Evolutionary conservation across 2,329 filamentous ascomycete species (phyloP), one percentile per base, ranked within the genome.

Genomic region (Leptographium flavum): DNA sequence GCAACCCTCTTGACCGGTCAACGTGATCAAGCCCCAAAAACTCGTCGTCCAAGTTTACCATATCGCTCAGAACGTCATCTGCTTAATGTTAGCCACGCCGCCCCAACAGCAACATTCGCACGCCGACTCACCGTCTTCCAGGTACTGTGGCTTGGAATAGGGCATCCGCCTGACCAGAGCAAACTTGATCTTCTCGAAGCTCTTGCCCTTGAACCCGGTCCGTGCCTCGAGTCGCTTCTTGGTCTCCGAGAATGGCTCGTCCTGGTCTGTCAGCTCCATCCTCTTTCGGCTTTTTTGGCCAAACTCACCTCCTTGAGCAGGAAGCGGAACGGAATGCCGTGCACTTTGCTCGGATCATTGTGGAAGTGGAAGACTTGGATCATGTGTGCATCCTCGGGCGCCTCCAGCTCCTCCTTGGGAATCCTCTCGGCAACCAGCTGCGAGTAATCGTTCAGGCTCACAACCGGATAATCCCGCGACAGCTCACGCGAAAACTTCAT

Each of bases 111-210:
- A 38, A 8, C 25, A 23, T 14, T 21, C 19, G 14, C 8, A 27
- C 8, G 22, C 43, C 30, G 41, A 61, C 80, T 70, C 67, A 94
- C 90, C 87, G 65, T 96, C 92, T 53, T 82, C 79, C 39, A 98
- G 69, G 65, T 93, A 93, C 48, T 78, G 74, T 23, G 87, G 83
- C 57, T 83, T 87, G 33, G 83, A 79, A 63, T 85, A 93, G 36
- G 70, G 69, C 43, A 77, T 72, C 59, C 83, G 71, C 60, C 79
- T 70, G 43, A 95, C 74, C 28, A 94, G 64, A 7, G 87, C 84
- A 68, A 98, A 95, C 63, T 93, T 95, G 63, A 98, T 92, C 71
- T 96, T 96, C 63, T 98, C 90, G 54, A 98, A 88, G 53, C 87
- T 87, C 70, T 98, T 98, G 62, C 92, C 93, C 64, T 95, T 95